Percentiles rank a stretch among this genome's conserved stretches.
These are phyloP conservation scores for Candida arabinofermentans DNA, from an alignment of 805 yeast genomes.

Conservation along the genomic window DNA sequence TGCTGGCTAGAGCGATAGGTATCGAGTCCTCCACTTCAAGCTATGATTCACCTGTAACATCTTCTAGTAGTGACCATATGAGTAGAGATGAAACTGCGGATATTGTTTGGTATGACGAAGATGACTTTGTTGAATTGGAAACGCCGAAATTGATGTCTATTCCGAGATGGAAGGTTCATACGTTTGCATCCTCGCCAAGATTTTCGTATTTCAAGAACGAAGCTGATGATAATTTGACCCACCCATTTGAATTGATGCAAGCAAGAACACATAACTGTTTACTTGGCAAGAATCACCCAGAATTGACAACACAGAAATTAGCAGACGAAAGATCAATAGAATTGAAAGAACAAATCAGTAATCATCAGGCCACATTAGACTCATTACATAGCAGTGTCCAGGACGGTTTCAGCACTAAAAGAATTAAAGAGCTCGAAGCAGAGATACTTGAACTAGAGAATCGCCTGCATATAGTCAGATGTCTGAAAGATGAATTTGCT, in stretches of 20 bases:
- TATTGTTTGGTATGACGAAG: slow-evolving; percentile 61
- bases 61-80: slow-evolving; percentile 12
- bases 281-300: slow-evolving; percentile 52
- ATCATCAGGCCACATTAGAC: slow-evolving; percentile 23
- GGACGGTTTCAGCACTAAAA: slow-evolving; percentile 6
- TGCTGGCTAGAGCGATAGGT: slow-evolving; percentile 34
- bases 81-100: slow-evolving; percentile 11
- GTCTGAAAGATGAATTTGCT: slow-evolving; percentile 21
- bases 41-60: slow-evolving; percentile 16
- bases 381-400: slow-evolving; percentile 13
- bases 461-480: slow-evolving; percentile 21
- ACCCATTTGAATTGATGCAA: slow-evolving; percentile 52
- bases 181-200: slow-evolving; percentile 51
- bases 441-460: slow-evolving; percentile 31
- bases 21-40: slow-evolving; percentile 16
- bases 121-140: slow-evolving; percentile 74
- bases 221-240: slow-evolving; percentile 38
- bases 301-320: slow-evolving; percentile 46
- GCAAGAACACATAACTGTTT: slow-evolving; percentile 66
- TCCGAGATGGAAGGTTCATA: slow-evolving; percentile 46
- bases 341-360: slow-evolving; percentile 35
- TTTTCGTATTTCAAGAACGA: slow-evolving; percentile 58
- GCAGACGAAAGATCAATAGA: slow-evolving; percentile 37
- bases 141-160: slow-evolving; percentile 36
- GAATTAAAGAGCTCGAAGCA: slow-evolving; percentile 20